Evolutionary conservation across 352 stramenopile species (phyloP).

Genomic region (Globisporangium spinosum): DNA sequence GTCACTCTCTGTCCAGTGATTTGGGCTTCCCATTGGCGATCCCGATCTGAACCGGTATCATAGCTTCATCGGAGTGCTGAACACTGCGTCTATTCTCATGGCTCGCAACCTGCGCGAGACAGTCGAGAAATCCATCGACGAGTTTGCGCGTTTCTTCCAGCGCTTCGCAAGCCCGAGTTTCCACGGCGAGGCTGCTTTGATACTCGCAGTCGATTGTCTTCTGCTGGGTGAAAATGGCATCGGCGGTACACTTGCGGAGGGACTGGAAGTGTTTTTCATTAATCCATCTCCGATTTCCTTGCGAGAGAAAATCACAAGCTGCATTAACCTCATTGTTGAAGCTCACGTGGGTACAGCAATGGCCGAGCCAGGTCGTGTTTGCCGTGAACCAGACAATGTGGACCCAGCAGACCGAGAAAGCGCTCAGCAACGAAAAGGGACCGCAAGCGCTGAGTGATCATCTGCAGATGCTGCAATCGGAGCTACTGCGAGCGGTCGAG

Average conservation of each 20-base stretch:
- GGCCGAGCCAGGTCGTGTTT: conserved; percentile 91
- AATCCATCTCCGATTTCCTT: conserved; percentile 50
- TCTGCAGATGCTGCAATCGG: conserved; percentile 58
- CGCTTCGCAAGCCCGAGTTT: conserved; percentile 53
- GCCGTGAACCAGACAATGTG: conserved; percentile 92
- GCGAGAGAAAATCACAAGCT: conserved; percentile 63
- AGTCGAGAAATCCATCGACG: conserved; percentile 76
- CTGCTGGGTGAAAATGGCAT: conserved; percentile 7
- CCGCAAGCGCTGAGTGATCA: conserved; percentile 54
- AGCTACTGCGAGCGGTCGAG: conserved; percentile 89
- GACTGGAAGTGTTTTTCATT: conserved; percentile 50
- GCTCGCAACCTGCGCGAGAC: conserved; percentile 84
- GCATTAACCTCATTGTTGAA: conserved; percentile 69
- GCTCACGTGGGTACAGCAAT: conserved; percentile 90
- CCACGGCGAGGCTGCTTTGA: conserved; percentile 52
- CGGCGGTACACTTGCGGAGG: conserved; percentile 5
- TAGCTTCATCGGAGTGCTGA: conserved; percentile 67
- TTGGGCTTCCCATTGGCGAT: conserved; percentile 25
- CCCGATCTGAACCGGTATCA: conserved; percentile 41
- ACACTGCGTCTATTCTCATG: conserved; percentile 87
- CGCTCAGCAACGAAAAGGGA: conserved; percentile 33
- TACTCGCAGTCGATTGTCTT: conserved; percentile 57
- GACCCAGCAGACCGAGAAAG: conserved; percentile 83
- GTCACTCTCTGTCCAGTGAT: conserved; percentile 8
- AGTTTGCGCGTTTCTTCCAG: conserved; percentile 74